Conservation (phyloP, 345 rosid genomes). For the Salix viminalis region DNA sequence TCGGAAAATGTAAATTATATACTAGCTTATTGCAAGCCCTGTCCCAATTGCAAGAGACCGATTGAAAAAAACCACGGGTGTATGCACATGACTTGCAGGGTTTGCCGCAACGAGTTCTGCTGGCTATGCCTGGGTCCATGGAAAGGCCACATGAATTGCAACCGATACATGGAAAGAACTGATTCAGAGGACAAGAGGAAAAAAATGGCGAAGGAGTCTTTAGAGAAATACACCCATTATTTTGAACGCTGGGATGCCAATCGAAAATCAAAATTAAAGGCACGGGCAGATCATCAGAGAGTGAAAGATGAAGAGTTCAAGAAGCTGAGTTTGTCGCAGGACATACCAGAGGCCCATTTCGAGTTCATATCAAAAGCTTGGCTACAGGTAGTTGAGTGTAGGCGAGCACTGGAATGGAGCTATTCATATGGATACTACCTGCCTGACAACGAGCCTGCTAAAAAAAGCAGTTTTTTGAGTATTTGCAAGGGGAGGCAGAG, state of each 20-base stretch:
- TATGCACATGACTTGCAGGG: slow-evolving; percentile 26
- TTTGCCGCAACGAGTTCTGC: slow-evolving; percentile 23
- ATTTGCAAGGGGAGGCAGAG: slow-evolving; percentile 42
- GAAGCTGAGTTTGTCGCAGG: background rate
- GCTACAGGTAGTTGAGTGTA: slow-evolving; percentile 33
- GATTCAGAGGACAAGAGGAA: background rate
- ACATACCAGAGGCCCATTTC: background rate
- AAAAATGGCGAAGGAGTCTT: slow-evolving; percentile 2
- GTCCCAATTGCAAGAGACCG: slow-evolving; percentile 35
- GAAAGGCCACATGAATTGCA: background rate
- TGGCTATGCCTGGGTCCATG: slow-evolving; percentile 31
- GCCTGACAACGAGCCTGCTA: slow-evolving; percentile 8
- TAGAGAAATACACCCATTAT: slow-evolving; percentile 20
- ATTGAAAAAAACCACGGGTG: slow-evolving; percentile 37
- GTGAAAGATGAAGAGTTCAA: background rate
- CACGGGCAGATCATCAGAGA: slow-evolving; percentile 3
- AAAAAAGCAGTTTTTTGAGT: slow-evolving; percentile 35
- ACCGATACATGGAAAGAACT: background rate
- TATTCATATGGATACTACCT: slow-evolving; percentile 34
- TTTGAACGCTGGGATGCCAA: slow-evolving; percentile 38
- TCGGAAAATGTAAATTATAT: slow-evolving; percentile 29
- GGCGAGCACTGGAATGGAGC: slow-evolving; percentile 36
- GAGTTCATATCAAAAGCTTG: slow-evolving; percentile 27
- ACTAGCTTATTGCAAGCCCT: slow-evolving; percentile 29
- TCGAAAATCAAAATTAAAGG: slow-evolving; percentile 18